Percentiles rank a stretch among this genome's conserved stretches.
These are phyloP conservation scores for Trichoderma koningiopsis DNA, from an alignment of 2,329 filamentous ascomycete genomes.

Conservation along the genomic window DNA sequence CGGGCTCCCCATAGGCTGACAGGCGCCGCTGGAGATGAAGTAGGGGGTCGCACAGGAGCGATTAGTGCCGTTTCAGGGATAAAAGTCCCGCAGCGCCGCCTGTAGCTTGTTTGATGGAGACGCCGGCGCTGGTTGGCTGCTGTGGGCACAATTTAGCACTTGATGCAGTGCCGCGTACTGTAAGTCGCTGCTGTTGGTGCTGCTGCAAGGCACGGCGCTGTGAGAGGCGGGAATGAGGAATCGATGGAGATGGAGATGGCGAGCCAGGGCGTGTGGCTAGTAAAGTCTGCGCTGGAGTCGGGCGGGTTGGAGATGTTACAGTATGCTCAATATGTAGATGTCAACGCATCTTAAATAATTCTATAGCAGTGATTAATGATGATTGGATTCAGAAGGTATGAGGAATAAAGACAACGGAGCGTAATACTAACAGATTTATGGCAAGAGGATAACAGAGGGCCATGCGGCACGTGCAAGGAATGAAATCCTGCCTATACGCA, in stretches of 20 bases:
- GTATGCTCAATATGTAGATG: background rate
- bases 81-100: conserved; percentile 21
- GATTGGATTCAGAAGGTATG: too few relatives aligned
- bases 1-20: conserved; percentile 14
- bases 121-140: conserved; percentile 12
- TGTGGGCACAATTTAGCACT: background rate
- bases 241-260: background rate
- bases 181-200: background rate
- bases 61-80: conserved; percentile 25
- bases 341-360: too few relatives aligned
- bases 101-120: conserved; percentile 25
- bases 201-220: conserved; percentile 23
- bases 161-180: background rate
- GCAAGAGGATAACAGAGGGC: background rate
- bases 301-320: background rate
- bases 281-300: background rate
- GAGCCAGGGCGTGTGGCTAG: background rate
- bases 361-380: background rate
- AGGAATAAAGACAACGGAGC: too few relatives aligned
- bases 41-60: conserved; percentile 15
- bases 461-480: background rate
- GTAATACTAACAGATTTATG: background rate
- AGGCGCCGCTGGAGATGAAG: conserved; percentile 22
- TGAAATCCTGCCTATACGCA: background rate
- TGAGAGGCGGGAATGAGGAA: background rate